These are phyloP conservation scores for Psilocybe sp. DNA, from an alignment of 768 basidiomycete species.

Conservation along the genomic window DNA sequence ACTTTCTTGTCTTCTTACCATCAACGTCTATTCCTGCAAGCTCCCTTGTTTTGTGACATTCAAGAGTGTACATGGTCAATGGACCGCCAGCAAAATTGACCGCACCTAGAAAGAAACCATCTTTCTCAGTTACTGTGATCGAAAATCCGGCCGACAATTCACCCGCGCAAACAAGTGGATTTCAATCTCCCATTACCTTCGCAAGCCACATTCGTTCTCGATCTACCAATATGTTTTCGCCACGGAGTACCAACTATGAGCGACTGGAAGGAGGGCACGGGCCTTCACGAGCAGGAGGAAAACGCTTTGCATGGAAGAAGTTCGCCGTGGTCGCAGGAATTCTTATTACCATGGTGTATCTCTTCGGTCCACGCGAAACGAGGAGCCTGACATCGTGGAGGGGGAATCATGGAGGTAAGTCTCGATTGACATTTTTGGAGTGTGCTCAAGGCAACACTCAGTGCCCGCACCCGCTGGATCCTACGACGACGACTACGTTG, in stretches of 20 bases:
- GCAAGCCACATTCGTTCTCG: conserved; percentile 13
- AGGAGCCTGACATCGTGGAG: conserved; percentile 20
- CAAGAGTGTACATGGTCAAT: no score
- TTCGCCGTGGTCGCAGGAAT: conserved; percentile 56
- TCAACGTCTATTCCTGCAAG: no score
- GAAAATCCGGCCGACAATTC: not conserved
- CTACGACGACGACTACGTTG: conserved; percentile 3
- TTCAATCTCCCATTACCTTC: conserved; percentile 8
- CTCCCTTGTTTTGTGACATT: no score
- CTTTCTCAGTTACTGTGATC: conserved; percentile 3
- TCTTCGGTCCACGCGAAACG: conserved; percentile 54
- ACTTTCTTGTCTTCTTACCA: no score
- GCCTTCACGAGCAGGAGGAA: conserved; percentile 31
- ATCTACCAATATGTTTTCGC: conserved; percentile 19
- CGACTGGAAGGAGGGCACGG: conserved; percentile 37
- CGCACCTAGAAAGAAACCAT: not conserved
- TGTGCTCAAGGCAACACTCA: not conserved
- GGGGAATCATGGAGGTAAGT: conserved; percentile 9
- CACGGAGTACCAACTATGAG: conserved; percentile 28
- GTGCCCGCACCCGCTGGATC: not conserved
- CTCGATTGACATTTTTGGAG: no score
- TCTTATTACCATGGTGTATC: conserved; percentile 60
- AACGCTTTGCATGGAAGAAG: conserved; percentile 60
- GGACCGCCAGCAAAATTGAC: no score
- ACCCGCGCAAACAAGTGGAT: conserved; percentile 7